A percentile compares a stretch with the other conserved stretches of the same genome.
These are phyloP conservation scores for Erigeron philadelphicus DNA, from an alignment of 140 eudicot genomes.

Conservation along the genomic window DNA sequence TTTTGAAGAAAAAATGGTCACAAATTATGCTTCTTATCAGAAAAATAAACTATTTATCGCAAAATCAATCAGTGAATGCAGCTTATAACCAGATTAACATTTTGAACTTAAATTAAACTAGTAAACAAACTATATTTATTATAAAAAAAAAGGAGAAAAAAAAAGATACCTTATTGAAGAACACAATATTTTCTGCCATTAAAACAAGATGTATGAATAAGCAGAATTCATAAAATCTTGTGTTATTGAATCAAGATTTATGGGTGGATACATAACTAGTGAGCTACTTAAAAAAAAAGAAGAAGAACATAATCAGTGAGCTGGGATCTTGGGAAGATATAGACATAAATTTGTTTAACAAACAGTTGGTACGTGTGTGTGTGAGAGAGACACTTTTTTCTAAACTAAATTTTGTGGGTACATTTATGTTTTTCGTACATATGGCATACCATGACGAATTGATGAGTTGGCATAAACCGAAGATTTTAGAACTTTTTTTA, in stretches of 20 bases:
- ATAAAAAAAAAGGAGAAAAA: neutral
- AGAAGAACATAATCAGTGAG: slow-evolving; percentile 7
- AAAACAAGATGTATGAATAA: neutral
- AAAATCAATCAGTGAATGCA: neutral
- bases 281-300: slow-evolving; percentile 2
- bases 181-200: slow-evolving; percentile 31
- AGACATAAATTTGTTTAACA: slow-evolving; percentile 5
- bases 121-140: too few species aligned
- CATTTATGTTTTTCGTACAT: slow-evolving; percentile 6
- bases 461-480: slow-evolving; percentile 11
- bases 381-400: neutral
- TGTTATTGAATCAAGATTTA: slow-evolving; percentile 12
- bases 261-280: slow-evolving; percentile 21
- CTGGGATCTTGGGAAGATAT: slow-evolving; percentile 23
- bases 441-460: slow-evolving; percentile 18
- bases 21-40: neutral
- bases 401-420: neutral
- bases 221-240: neutral
- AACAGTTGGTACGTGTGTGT: slow-evolving; percentile 20
- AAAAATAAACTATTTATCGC: neutral
- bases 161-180: slow-evolving; percentile 29
- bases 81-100: neutral
- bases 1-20: neutral
- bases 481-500: slow-evolving; percentile 27
- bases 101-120: too few species aligned